phyloP scores from a whole-genome alignment of 2,329 filamentous ascomycete genomes.

The Talaromyces sp. region DNA sequence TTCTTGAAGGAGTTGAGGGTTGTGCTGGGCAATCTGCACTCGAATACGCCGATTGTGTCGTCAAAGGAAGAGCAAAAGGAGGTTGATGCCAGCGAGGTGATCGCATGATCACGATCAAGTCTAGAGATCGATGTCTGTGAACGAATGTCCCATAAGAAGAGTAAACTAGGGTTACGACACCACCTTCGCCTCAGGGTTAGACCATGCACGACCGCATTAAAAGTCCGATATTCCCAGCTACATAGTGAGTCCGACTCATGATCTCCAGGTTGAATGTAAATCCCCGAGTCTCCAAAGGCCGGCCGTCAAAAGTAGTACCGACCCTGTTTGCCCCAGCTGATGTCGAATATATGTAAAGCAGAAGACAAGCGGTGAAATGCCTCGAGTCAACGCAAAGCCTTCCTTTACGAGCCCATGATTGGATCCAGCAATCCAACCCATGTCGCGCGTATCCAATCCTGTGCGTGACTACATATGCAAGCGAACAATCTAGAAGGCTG shows the following conservation, averaged over 20 bases:
- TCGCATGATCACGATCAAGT: conserved; percentile 16
- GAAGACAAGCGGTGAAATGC: conserved; percentile 13
- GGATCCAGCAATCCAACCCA: not conserved
- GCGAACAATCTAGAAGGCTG: conserved; percentile 15
- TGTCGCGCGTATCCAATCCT: conserved; percentile 13
- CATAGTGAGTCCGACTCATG: not conserved
- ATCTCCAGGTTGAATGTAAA: too few species aligned
- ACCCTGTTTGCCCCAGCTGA: not conserved
- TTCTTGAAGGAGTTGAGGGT: conserved; percentile 66
- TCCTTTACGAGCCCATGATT: not conserved
- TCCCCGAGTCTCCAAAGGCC: too few species aligned
- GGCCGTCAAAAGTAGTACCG: not conserved
- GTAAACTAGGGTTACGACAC: not conserved
- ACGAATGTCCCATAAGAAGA: not conserved
- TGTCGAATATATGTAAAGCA: not conserved
- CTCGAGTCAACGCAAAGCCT: not conserved
- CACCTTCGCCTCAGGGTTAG: not conserved
- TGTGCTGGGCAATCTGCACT: conserved; percentile 49
- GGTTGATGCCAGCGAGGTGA: conserved; percentile 37
- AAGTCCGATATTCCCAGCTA: not conserved
- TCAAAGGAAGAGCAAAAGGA: conserved; percentile 46
- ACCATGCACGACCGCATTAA: not conserved
- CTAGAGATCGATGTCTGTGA: not conserved
- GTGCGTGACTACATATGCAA: conserved; percentile 5
- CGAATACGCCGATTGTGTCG: conserved; percentile 33